phyloP scores from a whole-genome alignment of 2,329 filamentous ascomycete genomes.

The Trichoderma breve region DNA sequence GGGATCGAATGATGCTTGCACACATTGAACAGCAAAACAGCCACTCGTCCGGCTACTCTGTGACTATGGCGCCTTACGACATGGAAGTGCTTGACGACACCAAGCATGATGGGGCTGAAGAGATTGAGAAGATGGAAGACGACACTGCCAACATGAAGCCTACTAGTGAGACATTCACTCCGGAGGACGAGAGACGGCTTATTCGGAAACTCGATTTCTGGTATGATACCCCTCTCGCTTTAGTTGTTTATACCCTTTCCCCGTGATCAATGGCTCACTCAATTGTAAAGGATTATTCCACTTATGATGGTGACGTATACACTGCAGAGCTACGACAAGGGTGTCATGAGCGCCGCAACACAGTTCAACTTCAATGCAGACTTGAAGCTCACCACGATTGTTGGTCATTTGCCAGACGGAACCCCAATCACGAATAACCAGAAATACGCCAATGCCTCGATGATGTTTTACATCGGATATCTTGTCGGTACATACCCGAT shows the following conservation, averaged over 20 bases:
- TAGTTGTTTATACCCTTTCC: no score
- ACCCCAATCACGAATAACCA: conserved; percentile 8
- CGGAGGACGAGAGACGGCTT: not conserved
- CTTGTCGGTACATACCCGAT: conserved; percentile 5
- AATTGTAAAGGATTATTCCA: not conserved
- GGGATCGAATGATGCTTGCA: not conserved
- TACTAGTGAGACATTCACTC: not conserved
- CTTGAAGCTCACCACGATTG: conserved; percentile 4
- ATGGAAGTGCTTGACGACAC: not conserved
- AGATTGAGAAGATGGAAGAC: conserved; percentile 8
- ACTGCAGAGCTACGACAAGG: conserved; percentile 6
- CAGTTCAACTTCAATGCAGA: conserved; percentile 12
- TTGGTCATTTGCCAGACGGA: not conserved
- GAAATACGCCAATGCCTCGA: conserved; percentile 11
- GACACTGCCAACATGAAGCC: conserved; percentile 3
- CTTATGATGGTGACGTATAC: conserved; percentile 14
- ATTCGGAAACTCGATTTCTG: conserved; percentile 12
- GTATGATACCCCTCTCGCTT: not conserved
- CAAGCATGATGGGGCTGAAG: not conserved
- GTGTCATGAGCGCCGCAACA: conserved; percentile 8
- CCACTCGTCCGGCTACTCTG: not conserved
- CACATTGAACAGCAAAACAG: not conserved
- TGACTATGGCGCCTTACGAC: not conserved
- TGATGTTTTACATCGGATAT: conserved; percentile 12
- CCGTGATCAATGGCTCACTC: not conserved